Base-by-base conservation (phyloP, 495 filamentous ascomycete species). In the Patellaria atrata region DNA sequence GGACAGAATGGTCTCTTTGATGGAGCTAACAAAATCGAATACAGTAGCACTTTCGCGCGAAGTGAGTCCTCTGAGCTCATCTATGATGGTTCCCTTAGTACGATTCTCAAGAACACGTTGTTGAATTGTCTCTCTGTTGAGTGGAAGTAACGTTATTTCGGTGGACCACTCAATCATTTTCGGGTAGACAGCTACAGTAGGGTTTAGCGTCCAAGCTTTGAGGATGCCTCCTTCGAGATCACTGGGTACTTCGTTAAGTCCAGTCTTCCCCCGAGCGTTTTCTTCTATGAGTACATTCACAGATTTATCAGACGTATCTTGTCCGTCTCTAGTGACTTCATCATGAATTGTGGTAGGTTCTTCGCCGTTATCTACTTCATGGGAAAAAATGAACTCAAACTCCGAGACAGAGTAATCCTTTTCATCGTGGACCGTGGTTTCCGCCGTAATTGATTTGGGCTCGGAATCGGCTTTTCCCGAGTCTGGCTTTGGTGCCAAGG, bases 121-220 rank as follows among this genome's bases (percentile, higher is more conserved):
- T 15, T 30, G 9, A 20, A 48, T 36, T 13, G n/a, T 19, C 3
- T 20, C n/a, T 3, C 22, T 14, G 4, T 13, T 13, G 9, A 48
- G 40, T 5, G 40, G 38, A 5, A 48, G 26, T 1, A 12, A 17
- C 4, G 36, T 13, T 4, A 39, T 37, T 13, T 26, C 30, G 20
- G 29, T 30, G 2, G 36, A 30, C 35, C 35, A 43, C 26, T 37
- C 27, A 14, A 44, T 22, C 9, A 11, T 27, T 6, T 11, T 7
- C 1, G 9, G 21, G 17, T 21, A 7, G 7, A 37, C 28, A 15
- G 30, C 33, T 0, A n/a, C 22, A 15, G 26, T 9, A 10, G 45
- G 36, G 3, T 15, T 30, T 1, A 48, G 17, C 24, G 35, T 32
- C 23, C 40, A 44, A 3, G 40, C 45, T 26, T 48, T 40, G 1